These are phyloP conservation scores for Metarhizium sp. DNA, from an alignment of 2,329 filamentous ascomycete genomes.

Conservation along the genomic window DNA sequence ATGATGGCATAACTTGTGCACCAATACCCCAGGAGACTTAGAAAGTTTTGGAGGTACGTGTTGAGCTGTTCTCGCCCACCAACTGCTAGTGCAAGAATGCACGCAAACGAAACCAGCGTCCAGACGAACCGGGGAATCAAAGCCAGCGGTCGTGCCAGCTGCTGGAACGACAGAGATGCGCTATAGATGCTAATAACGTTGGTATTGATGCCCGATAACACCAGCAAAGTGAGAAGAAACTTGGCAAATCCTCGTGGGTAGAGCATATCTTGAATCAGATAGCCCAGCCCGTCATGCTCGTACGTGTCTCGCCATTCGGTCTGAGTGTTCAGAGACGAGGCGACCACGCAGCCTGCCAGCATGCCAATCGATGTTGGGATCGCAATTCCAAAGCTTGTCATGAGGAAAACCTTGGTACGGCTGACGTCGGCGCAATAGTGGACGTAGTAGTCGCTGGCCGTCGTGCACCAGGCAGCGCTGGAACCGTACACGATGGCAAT, in stretches of 20 bases:
- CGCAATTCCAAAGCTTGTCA: slow-evolving; percentile 37
- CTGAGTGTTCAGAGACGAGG: slow-evolving; percentile 29
- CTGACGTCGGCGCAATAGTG: slow-evolving; percentile 37
- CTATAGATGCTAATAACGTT: slow-evolving; percentile 29
- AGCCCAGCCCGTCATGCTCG: slow-evolving; percentile 30
- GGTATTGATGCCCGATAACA: slow-evolving; percentile 27
- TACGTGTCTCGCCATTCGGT: slow-evolving; percentile 29
- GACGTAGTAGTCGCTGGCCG: slow-evolving; percentile 18
- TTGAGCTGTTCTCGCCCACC: slow-evolving; percentile 30
- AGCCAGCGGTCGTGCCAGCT: slow-evolving; percentile 24
- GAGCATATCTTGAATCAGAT: slow-evolving; percentile 33
- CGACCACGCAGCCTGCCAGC: slow-evolving; percentile 33
- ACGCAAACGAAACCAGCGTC: slow-evolving; percentile 26
- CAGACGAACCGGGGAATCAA: slow-evolving; percentile 32
- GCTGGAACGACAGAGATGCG: slow-evolving; percentile 29
- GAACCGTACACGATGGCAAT: slow-evolving; percentile 37
- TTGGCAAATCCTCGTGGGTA: slow-evolving; percentile 37
- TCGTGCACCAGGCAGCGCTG: slow-evolving; percentile 39
- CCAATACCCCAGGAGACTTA: slow-evolving; percentile 37
- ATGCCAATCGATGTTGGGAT: slow-evolving; percentile 40
- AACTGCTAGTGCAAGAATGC: slow-evolving; percentile 32
- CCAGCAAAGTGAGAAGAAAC: slow-evolving; percentile 27
- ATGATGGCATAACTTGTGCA: slow-evolving; percentile 31
- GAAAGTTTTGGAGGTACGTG: slow-evolving; percentile 32
- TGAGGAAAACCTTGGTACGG: slow-evolving; percentile 35